Evolutionary conservation across 345 rosid genomes (phyloP), one percentile per base, ranked within the genome.

Genomic region (Eucalyptus pumila): DNA sequence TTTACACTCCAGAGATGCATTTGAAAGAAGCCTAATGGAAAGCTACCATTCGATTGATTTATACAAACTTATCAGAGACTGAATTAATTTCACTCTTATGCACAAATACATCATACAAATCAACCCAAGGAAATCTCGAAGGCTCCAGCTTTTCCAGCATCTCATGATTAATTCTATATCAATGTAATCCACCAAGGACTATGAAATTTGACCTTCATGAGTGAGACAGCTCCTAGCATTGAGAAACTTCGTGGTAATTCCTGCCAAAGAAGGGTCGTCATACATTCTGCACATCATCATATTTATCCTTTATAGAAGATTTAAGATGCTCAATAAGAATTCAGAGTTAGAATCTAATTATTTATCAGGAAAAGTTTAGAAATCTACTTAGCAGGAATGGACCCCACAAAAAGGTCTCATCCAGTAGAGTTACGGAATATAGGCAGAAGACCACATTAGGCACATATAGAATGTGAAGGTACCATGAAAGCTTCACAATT

Each of bases 401-500:
- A 76, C 47, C 27, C 44, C 81, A 44, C 83, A 30, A 34, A 85
- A 45, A 32, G 34, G 87, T 86, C 40, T 44, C 6, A 85, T 48
- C 52, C 37, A 24, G 56, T 32, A 49, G 32, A 49, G 19, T 54
- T 52, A 86, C 42, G 1, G 45, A 42, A 44, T 86, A 86, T 34
- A 54, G 56, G 87, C 87, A 50, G 69, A 54, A 13, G 30, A 51
- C 32, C 56, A 34, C 85, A 69, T 30, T 69, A 45, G 47, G 45
- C 85, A 69, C 44, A 67, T 52, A 52, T 3, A 21, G 83, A 42
- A 76, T 11, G 56, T 86, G 62, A 56, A 85, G 80, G 34, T 47
- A 87, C 30, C 40, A 12, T 7, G 48, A 54, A 87, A 91, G 54
- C 88, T 65, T 93, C 91, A 94, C 58, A 91, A 89, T 87, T 94